Conservation (phyloP, 345 rosid species). For the Euphorbia tirucalli region DNA sequence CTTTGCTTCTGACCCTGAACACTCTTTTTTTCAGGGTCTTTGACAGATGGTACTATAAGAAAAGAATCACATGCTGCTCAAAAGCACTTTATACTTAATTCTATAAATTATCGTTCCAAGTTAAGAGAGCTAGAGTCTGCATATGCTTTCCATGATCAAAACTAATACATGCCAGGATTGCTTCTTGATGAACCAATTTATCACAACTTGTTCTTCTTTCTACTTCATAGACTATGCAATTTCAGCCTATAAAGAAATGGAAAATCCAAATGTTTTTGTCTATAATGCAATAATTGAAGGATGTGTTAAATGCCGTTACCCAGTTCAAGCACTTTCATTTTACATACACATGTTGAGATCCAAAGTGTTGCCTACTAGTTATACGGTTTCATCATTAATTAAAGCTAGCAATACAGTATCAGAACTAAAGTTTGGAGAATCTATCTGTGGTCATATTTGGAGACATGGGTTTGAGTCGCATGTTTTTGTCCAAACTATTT, state of each 20-base stretch:
- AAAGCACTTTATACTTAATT: conserved; percentile 12
- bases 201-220: conserved; percentile 42
- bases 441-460: conserved; percentile 59
- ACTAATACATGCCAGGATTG: conserved; percentile 51
- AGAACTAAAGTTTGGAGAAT: conserved; percentile 41
- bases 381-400: conserved; percentile 57
- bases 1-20: neutral
- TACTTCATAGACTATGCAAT: conserved; percentile 39
- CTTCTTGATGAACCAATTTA: conserved; percentile 59
- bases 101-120: conserved; percentile 33
- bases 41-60: neutral
- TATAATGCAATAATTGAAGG: conserved; percentile 68
- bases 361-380: conserved; percentile 55
- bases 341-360: conserved; percentile 48
- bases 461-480: conserved; percentile 55
- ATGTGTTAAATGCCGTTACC: conserved; percentile 34
- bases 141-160: conserved; percentile 62
- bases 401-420: conserved; percentile 50
- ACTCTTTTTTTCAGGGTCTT: neutral
- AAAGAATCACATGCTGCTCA: neutral
- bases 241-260: conserved; percentile 46
- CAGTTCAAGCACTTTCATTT: conserved; percentile 40
- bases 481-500: conserved; percentile 61
- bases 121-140: conserved; percentile 40
- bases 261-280: conserved; percentile 57